A percentile compares a stretch with the other conserved stretches of the same genome.
These are phyloP conservation scores for Hemisphaericaspora subhashii DNA, from an alignment of 1,139 yeast genomes.

Conservation along the genomic window DNA sequence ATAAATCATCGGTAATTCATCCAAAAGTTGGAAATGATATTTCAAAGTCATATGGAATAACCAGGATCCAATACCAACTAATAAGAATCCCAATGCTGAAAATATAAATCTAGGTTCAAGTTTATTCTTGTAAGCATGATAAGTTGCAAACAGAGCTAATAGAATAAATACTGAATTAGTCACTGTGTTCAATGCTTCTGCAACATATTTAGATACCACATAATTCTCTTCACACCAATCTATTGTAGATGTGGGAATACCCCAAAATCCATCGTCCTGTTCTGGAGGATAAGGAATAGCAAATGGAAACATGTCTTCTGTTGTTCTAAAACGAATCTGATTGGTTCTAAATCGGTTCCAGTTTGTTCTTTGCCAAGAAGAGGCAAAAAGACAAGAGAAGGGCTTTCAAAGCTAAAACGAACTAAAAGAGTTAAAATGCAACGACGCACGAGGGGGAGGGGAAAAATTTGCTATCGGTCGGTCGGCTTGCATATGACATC, in stretches of 20 bases:
- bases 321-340: too few relatives aligned
- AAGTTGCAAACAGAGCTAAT: constrained; percentile 66
- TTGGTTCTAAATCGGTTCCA: too few relatives aligned
- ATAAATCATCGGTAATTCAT: constrained; percentile 96
- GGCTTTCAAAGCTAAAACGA: too few relatives aligned
- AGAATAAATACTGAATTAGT: constrained; percentile 73
- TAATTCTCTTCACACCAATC: constrained; percentile 98
- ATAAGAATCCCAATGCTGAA: constrained; percentile 74
- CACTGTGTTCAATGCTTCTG: constrained; percentile 82
- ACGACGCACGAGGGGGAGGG: too few relatives aligned
- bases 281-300: constrained; percentile 49
- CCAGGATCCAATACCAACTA: constrained; percentile 94
- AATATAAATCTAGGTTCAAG: constrained; percentile 71
- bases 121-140: constrained; percentile 56
- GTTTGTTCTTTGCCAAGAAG: too few relatives aligned
- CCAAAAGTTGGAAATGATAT: constrained; percentile 86
- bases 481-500: too few relatives aligned
- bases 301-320: constrained; percentile 55
- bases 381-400: too few relatives aligned
- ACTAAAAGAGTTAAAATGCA: too few relatives aligned
- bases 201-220: constrained; percentile 78
- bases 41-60: constrained; percentile 91
- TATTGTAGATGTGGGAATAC: constrained; percentile 65
- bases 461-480: too few relatives aligned
- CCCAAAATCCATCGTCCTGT: constrained; percentile 46